Evolutionary conservation across 2,329 filamentous ascomycete species (phyloP).

Genomic region (Akanthomyces muscarius): DNA sequence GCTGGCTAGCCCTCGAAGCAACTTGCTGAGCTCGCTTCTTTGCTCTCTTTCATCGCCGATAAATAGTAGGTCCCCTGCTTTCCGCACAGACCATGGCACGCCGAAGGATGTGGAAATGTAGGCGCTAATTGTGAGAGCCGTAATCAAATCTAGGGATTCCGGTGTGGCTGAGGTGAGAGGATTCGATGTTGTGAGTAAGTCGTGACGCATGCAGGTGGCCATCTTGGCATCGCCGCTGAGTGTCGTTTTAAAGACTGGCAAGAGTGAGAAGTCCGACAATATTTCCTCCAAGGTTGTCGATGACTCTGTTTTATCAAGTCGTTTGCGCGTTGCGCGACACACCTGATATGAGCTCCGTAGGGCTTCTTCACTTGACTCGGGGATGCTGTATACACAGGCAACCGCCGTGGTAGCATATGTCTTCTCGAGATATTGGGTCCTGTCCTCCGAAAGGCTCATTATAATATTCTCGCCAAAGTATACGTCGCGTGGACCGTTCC

Average conservation of each 20-base stretch:
- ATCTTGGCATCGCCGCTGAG: conserved; percentile 25
- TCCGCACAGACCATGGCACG: conserved; percentile 46
- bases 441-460: conserved; percentile 53
- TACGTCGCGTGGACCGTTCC: conserved; percentile 69
- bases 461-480: conserved; percentile 60
- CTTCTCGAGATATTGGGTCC: conserved; percentile 2
- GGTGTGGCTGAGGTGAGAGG: conserved; percentile 58
- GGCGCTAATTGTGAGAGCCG: conserved; percentile 60
- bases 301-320: conserved; percentile 56
- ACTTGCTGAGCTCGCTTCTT: conserved; percentile 51
- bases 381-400: conserved; percentile 13
- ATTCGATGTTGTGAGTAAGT: conserved; percentile 58
- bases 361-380: conserved; percentile 8
- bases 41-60: conserved; percentile 63
- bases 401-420: conserved; percentile 30
- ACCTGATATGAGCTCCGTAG: conserved; percentile 17
- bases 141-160: conserved; percentile 54
- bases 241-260: conserved; percentile 30
- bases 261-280: conserved; percentile 39
- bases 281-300: conserved; percentile 49
- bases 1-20: conserved; percentile 51
- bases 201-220: conserved; percentile 31
- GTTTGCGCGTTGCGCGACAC: conserved; percentile 13
- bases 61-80: conserved; percentile 60
- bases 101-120: conserved; percentile 52